Conservation (phyloP, 495 filamentous ascomycete genomes). For the Penicillium samsonianum region DNA sequence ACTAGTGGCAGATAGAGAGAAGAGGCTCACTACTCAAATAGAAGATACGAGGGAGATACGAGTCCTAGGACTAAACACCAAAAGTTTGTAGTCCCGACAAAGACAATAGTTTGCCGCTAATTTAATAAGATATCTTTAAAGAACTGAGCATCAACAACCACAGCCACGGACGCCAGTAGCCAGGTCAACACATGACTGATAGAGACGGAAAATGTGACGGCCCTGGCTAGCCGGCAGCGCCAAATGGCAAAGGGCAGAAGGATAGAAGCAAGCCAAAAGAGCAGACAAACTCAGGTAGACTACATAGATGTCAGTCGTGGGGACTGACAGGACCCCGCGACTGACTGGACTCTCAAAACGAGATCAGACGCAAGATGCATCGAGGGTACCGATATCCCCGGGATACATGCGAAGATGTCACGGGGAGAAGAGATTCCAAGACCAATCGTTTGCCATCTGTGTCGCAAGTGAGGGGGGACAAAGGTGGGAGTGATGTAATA, state of each 20-base stretch:
- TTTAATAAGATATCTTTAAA: conserved; percentile 18
- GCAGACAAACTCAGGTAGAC: conserved; percentile 18
- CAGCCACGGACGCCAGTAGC: background rate
- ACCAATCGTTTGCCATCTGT: background rate
- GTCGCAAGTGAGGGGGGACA: background rate
- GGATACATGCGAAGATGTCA: conserved; percentile 7
- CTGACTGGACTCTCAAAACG: conserved; percentile 2
- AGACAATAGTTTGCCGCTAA: conserved; percentile 30
- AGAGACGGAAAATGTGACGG: background rate
- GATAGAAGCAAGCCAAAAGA: conserved; percentile 5
- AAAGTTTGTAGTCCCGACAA: conserved; percentile 17
- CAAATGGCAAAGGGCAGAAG: background rate
- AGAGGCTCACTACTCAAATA: background rate
- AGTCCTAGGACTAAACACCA: background rate
- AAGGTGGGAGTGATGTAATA: background rate
- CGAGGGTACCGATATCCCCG: background rate
- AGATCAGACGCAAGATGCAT: background rate
- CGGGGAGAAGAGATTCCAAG: background rate
- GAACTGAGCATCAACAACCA: background rate
- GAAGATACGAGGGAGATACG: background rate
- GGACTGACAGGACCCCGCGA: background rate
- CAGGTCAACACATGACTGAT: background rate
- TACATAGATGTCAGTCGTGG: conserved; percentile 12
- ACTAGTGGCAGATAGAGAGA: background rate
- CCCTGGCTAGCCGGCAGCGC: background rate